These are phyloP conservation scores for Cnidoscolus chayamansa DNA, from an alignment of 441 rosid genomes.

Conservation along the genomic window DNA sequence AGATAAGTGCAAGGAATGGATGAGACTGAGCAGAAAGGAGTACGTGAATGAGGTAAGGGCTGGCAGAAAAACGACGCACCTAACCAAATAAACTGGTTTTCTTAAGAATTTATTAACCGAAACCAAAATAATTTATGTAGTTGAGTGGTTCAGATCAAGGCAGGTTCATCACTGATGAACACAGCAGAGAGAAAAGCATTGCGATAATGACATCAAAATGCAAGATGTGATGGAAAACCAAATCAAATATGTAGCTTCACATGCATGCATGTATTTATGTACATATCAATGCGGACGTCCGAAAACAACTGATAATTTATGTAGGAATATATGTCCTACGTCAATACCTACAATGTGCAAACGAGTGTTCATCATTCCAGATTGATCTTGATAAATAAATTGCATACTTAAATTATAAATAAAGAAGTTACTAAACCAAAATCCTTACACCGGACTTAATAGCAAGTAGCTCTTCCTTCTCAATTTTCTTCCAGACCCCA, in stretches of 20 bases:
- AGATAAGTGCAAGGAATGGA: no score
- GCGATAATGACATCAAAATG: neutral
- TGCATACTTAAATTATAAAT: neutral
- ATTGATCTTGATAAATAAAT: neutral
- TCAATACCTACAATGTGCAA: neutral
- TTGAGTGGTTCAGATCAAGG: neutral
- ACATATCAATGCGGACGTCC: no score
- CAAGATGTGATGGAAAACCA: neutral
- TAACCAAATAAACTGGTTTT: no score
- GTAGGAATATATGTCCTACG: neutral
- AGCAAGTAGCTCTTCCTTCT: slow-evolving; percentile 39
- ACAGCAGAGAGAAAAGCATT: neutral
- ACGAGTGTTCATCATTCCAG: neutral
- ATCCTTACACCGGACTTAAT: slow-evolving; percentile 46
- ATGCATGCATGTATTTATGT: neutral
- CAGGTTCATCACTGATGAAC: neutral
- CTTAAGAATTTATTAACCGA: no score
- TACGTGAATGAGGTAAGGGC: no score
- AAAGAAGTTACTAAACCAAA: slow-evolving; percentile 28
- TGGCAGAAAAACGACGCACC: no score
- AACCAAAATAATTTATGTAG: no score
- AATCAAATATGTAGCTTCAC: neutral
- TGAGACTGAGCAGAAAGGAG: no score
- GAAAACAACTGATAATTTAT: neutral
- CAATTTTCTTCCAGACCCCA: slow-evolving; percentile 56